Evolutionary conservation across 2,329 filamentous ascomycete species (phyloP).

Genomic region (Emergomyces orientalis): DNA sequence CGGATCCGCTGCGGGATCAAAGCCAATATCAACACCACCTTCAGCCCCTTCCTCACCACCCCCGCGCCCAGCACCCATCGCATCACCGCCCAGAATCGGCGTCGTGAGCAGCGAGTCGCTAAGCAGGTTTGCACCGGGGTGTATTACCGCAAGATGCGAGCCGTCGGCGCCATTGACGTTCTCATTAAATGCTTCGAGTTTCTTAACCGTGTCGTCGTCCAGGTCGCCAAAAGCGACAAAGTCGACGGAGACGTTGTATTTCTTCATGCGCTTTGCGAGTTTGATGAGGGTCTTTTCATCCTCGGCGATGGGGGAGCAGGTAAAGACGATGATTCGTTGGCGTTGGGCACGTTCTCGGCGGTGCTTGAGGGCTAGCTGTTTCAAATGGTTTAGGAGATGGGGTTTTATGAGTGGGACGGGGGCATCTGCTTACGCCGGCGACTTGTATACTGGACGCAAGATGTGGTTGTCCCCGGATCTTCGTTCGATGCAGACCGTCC

Average conservation of each 20-base stretch:
- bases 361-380: slow-evolving; percentile 88
- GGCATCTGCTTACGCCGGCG: slow-evolving; percentile 59
- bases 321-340: slow-evolving; percentile 93
- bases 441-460: slow-evolving; percentile 92
- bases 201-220: slow-evolving; percentile 77
- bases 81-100: slow-evolving; percentile 80
- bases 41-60: slow-evolving; percentile 45
- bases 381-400: not conserved
- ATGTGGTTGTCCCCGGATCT: slow-evolving; percentile 82
- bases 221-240: slow-evolving; percentile 92
- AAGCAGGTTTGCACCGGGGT: slow-evolving; percentile 80
- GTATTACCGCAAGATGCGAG: slow-evolving; percentile 82
- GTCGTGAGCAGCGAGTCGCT: slow-evolving; percentile 86
- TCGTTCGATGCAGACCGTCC: slow-evolving; percentile 83
- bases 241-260: slow-evolving; percentile 87
- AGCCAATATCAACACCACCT: slow-evolving; percentile 65
- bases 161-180: slow-evolving; percentile 85
- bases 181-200: slow-evolving; percentile 88
- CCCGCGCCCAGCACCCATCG: slow-evolving; percentile 44
- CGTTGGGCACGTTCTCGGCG: slow-evolving; percentile 95
- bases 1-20: slow-evolving; percentile 84
- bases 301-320: slow-evolving; percentile 85
- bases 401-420: not conserved
- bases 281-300: slow-evolving; percentile 80
- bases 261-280: slow-evolving; percentile 98